Evolutionary conservation across 371 early-diverging fungal genomes (phyloP), one percentile per base, ranked within the genome.

Genomic region (Syncephalastrum racemosum): DNA sequence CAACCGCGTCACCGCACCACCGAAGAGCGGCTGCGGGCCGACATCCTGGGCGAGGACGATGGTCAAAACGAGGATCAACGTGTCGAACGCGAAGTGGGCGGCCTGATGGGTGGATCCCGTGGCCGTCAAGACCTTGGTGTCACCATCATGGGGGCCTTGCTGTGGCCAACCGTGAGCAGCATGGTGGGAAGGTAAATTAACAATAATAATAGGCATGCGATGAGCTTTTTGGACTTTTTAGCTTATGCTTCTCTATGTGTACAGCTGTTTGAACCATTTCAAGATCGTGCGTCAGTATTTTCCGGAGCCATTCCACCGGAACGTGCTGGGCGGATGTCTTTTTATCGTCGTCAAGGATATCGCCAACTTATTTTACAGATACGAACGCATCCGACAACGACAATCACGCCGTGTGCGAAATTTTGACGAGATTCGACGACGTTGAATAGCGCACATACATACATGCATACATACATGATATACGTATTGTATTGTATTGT

Each of bases 321-420:
- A 79, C 57, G 51, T 83, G 4, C 48, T 83, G 3, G 84, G 87
- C 41, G 87, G 85, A 0, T 84, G 85, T 56, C 42, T 86, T 8
- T 84, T 84, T 68, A 73, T 86, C 1, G 68, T 86, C 0, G 62
- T 68, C 20, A 86, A 84, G 68, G 75, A 80, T 71, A 48, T 78
- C 44, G 66, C 66, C 20, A 69, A 61, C 56, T 53, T 76, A 2
- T 19, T 76, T 10, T 76, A 77, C 51, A 63, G 60, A 51, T 77
- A 71, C 54, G 70, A 77, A 48, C 52, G 63, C 36, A 66, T 77
- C 8, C 63, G 67, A 0, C 77, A 77, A 48, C 61, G 59, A 18
- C 64, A 71, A 27, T 77, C 77, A 12, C 64, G 77, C 10, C 65
- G 71, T 24, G 64, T 77, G 2, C 58, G 60, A 39, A 69, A 63